phyloP scores from a whole-genome alignment of 1,284 basidiomycete genomes.

The Ceratobasidium sp. region DNA sequence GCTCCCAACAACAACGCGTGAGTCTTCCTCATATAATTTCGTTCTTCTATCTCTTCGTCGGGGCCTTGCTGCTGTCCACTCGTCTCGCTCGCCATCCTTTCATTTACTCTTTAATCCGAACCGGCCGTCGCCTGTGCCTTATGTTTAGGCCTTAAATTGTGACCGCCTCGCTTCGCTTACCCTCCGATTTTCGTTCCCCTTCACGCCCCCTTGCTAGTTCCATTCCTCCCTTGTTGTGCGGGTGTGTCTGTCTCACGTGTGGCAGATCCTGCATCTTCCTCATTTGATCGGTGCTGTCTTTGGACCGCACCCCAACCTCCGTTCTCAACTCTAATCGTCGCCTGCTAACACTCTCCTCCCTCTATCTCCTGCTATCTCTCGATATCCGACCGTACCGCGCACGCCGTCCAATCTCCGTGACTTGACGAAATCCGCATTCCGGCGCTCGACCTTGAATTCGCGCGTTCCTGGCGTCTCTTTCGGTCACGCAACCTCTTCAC shows the following conservation, averaged over 20 bases:
- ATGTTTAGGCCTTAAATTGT: not conserved
- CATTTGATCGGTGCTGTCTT: conserved; percentile 29
- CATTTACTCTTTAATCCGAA: no score
- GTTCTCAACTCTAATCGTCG: conserved; percentile 4
- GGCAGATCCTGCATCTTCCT: conserved; percentile 1
- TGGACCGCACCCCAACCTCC: not conserved
- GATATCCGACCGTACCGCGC: not conserved
- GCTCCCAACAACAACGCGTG: conserved; percentile 12
- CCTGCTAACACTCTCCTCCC: not conserved
- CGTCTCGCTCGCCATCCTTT: not conserved
- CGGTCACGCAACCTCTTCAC: not conserved
- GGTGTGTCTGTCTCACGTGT: no score
- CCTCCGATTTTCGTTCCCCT: no score
- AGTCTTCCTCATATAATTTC: conserved; percentile 3
- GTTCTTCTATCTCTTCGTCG: conserved; percentile 2
- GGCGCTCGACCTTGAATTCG: conserved; percentile 22
- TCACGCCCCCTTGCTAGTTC: no score
- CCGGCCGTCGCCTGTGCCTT: not conserved
- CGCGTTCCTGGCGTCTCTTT: conserved; percentile 26
- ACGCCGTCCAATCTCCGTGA: conserved; percentile 14
- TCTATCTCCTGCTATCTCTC: not conserved
- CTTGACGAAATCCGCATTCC: conserved; percentile 1
- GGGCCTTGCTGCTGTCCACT: no score
- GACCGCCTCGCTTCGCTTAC: not conserved
- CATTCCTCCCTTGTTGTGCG: no score